These are phyloP conservation scores for Trichoderma afroharzianum DNA, from an alignment of 2,329 filamentous ascomycete species.

Conservation along the genomic window DNA sequence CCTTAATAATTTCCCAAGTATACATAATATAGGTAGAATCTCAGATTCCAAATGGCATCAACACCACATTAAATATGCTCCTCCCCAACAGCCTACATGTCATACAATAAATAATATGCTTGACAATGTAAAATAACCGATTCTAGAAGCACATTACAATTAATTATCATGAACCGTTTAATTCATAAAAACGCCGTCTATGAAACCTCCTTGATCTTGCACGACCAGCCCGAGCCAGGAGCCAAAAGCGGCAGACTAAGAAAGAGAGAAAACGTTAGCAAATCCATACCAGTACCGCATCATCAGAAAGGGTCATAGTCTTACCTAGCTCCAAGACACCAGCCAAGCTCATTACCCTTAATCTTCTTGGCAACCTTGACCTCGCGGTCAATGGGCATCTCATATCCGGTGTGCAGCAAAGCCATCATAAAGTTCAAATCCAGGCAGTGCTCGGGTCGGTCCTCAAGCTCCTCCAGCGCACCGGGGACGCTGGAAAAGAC, in stretches of 20 bases:
- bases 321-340: constrained; percentile 95
- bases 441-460: constrained; percentile 84
- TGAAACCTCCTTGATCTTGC: constrained; percentile 74
- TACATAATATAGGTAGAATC: constrained; percentile 1
- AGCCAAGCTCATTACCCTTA: constrained; percentile 91
- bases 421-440: constrained; percentile 97
- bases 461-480: constrained; percentile 75
- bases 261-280: neutral
- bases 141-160: neutral
- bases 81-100: neutral
- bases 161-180: neutral
- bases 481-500: constrained; percentile 72
- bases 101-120: neutral
- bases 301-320: constrained; percentile 27
- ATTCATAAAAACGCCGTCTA: constrained; percentile 34
- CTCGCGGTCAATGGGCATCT: constrained; percentile 94
- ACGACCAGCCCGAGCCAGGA: constrained; percentile 82
- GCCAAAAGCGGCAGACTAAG: constrained; percentile 76
- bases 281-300: constrained; percentile 52
- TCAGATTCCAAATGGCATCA: constrained; percentile 17
- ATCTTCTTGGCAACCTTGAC: constrained; percentile 99
- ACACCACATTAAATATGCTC: neutral
- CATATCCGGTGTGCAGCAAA: constrained; percentile 89
- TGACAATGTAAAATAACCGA: neutral
- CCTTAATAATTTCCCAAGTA: neutral